Conservation (phyloP, 169 alveolate genomes). For the Eimeria brunetti region DNA sequence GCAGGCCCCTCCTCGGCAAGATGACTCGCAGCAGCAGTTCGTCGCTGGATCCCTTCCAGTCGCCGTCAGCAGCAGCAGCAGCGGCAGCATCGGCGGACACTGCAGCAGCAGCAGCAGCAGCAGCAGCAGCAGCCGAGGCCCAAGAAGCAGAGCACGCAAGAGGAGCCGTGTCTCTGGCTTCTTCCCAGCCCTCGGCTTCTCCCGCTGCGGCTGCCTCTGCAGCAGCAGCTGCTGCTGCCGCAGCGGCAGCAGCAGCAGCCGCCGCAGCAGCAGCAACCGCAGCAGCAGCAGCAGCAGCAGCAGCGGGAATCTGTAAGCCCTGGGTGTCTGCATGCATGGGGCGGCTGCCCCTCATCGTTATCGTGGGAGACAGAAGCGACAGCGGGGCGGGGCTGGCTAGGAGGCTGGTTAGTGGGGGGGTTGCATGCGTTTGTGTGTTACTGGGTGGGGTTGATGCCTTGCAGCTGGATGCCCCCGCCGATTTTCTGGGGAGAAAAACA, state of each 20-base stretch:
- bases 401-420: slow-evolving; percentile 66
- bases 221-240: too few species aligned
- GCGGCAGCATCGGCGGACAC: too few species aligned
- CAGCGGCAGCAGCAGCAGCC: too few species aligned
- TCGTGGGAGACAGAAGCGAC: slow-evolving; percentile 62
- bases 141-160: background rate
- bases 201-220: too few species aligned
- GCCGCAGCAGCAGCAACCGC: too few species aligned
- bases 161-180: too few species aligned
- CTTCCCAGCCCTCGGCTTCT: too few species aligned
- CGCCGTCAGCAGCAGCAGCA: too few species aligned
- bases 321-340: slow-evolving; percentile 16
- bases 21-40: too few species aligned
- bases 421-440: slow-evolving; percentile 57
- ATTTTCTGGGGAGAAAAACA: slow-evolving; percentile 23
- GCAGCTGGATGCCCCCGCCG: slow-evolving; percentile 59
- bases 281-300: background rate
- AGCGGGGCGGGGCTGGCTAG: slow-evolving; percentile 49
- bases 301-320: background rate
- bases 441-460: slow-evolving; percentile 71
- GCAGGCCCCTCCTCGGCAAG: too few species aligned
- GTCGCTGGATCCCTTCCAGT: too few species aligned
- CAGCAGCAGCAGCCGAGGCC: background rate
- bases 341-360: slow-evolving; percentile 39
- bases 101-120: too few species aligned